Conservation (phyloP, 352 stramenopile species). For the Peronospora belbahrii region DNA sequence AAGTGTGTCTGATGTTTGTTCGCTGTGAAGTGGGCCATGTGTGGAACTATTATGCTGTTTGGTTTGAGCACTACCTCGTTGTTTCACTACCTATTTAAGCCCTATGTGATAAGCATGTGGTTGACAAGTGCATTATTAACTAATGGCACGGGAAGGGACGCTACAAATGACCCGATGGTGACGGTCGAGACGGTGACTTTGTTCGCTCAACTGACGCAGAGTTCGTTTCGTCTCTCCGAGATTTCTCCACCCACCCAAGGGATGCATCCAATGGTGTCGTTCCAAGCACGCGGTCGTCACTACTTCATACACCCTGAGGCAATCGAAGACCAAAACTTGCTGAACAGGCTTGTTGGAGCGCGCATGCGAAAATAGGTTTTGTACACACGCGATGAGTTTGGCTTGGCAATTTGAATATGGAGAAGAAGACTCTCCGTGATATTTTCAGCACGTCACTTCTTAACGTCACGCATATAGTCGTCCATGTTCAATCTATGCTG, state of each 20-base stretch:
- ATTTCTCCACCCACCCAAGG: constrained; percentile 40
- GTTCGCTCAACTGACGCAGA: constrained; percentile 45
- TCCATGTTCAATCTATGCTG: constrained; percentile 80
- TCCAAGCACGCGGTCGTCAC: constrained; percentile 52
- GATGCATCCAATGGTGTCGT: constrained; percentile 83
- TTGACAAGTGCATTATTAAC: constrained; percentile 8
- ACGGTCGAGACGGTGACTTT: constrained; percentile 69
- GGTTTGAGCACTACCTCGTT: constrained; percentile 73
- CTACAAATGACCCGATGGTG: constrained; percentile 28
- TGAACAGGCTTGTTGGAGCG: constrained; percentile 37
- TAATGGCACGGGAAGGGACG: constrained; percentile 1
- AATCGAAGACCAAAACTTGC: constrained; percentile 48
- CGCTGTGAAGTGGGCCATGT: constrained; percentile 72
- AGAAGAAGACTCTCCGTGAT: not conserved
- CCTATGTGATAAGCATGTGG: constrained; percentile 83
- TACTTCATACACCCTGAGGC: constrained; percentile 81
- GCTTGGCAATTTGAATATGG: not conserved
- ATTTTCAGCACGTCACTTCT: constrained; percentile 23
- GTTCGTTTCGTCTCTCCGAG: constrained; percentile 55
- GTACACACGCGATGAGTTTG: not conserved
- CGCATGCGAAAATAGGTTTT: constrained; percentile 14
- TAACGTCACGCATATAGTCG: constrained; percentile 76
- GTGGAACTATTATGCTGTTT: constrained; percentile 84
- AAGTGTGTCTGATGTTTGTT: not conserved
- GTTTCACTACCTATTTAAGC: constrained; percentile 83